Evolutionary conservation across 805 yeast genomes (phyloP).

Genomic region (Candida dendrica): DNA sequence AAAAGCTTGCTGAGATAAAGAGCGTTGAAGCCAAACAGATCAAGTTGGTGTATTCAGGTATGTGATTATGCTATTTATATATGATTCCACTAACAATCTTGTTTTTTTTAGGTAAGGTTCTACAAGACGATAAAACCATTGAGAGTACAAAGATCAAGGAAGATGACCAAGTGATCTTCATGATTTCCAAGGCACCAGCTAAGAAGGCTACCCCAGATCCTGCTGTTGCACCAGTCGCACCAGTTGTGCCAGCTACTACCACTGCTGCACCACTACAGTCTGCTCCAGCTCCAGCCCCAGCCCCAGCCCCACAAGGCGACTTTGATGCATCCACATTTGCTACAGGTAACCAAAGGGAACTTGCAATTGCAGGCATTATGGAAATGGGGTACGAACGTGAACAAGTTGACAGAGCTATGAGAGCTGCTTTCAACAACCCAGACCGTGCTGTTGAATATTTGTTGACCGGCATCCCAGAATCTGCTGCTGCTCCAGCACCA

Average conservation of each 20-base stretch:
- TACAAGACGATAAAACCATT: slow-evolving; percentile 74
- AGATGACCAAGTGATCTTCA: slow-evolving; percentile 82
- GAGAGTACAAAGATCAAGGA: slow-evolving; percentile 71
- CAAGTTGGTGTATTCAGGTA: slow-evolving; percentile 85
- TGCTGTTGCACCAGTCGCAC: slow-evolving; percentile 12
- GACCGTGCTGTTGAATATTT: slow-evolving; percentile 96
- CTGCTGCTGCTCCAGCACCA: slow-evolving; percentile 25
- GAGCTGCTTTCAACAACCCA: slow-evolving; percentile 95
- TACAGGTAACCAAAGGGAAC: slow-evolving; percentile 70
- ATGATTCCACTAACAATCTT: not conserved
- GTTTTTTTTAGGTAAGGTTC: slow-evolving; percentile 57
- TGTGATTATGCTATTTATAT: slow-evolving; percentile 4
- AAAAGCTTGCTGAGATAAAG: slow-evolving; percentile 60
- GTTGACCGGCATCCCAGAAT: slow-evolving; percentile 81
- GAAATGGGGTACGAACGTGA: slow-evolving; percentile 93
- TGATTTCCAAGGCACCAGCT: slow-evolving; percentile 48
- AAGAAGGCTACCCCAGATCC: slow-evolving; percentile 20
- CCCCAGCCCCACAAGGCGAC: slow-evolving; percentile 14
- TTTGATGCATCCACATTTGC: slow-evolving; percentile 52
- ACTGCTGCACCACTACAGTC: slow-evolving; percentile 19
- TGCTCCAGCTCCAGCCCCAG: slow-evolving; percentile 19
- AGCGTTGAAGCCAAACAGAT: slow-evolving; percentile 66
- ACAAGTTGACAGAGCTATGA: slow-evolving; percentile 82
- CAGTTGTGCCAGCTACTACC: slow-evolving; percentile 19
- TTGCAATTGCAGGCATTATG: slow-evolving; percentile 74